Evolutionary conservation across 2,329 filamentous ascomycete species (phyloP), one percentile per base, ranked within the genome.

Genomic region (Pseudogymnoascus sp.): DNA sequence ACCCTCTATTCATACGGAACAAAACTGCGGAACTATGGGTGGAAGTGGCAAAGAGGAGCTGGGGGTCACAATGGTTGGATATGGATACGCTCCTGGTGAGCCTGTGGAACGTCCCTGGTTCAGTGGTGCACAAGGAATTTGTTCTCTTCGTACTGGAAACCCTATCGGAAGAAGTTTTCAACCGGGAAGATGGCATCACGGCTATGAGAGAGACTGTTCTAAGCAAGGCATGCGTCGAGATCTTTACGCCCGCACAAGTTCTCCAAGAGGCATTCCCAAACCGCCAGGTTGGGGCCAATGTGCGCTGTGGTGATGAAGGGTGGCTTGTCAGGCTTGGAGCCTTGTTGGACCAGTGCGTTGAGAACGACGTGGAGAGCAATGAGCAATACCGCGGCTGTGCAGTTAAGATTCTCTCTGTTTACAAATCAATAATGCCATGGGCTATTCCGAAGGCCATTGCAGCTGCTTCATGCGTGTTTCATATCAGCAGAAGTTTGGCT

Each of bases 11-110:
- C 73, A 79, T 97, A 67, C 84, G 93, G 69, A 97, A 96, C 80
- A 99, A 99, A 78, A 88, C 95, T 36, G 91, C 91, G 28, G 89
- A 96, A 76, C 78, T 99, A 66, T 99, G 95, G 95, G 90, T 93
- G 6, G 95, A 97, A 75, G 82, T 96, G 62, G 92, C 93, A 42
- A 97, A 97, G 79, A 85, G 93, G 70, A 90, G 86, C 72, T 99
- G 95, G 95, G 91, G 84, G n/a, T 82, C 85, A 34, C 89, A 95
- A 66, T 99, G 96, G 95, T 87, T 89, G 79, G 87, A 96, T 72
- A 96, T 99, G 93, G 96, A 99, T 74, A 78, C 86, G 66, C 82
- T 90, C 72, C 82, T 99, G 63, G 84, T 93, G 49, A 84, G 86
- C 70, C 81, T 97, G 18, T 99, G 95, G 95, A 88, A 92, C 74